These are phyloP conservation scores for Podila epicladia DNA, from an alignment of 192 early-diverging fungal genomes.

Conservation along the genomic window DNA sequence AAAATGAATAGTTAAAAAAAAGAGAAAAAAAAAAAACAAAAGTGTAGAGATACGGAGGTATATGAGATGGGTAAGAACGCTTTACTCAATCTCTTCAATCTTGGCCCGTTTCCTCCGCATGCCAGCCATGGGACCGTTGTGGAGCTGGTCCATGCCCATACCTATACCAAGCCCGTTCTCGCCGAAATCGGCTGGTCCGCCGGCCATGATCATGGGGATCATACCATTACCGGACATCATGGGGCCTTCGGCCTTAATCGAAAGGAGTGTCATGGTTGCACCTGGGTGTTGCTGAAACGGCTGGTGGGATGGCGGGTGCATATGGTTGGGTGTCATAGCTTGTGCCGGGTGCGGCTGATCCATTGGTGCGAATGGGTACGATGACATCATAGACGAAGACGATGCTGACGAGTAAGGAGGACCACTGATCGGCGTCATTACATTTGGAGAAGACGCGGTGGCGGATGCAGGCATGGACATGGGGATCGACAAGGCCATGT, in stretches of 20 bases:
- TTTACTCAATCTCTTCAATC: constrained; percentile 41
- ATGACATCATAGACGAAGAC: constrained; percentile 3
- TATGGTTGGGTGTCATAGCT: not conserved
- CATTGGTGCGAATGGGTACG: constrained; percentile 16
- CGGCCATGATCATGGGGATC: constrained; percentile 1
- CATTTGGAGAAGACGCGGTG: constrained; percentile 1
- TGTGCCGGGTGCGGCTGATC: constrained; percentile 5
- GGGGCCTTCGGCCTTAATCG: constrained; percentile 25
- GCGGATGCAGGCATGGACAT: constrained; percentile 28
- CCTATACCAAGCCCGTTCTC: constrained; percentile 14
- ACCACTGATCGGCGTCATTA: constrained; percentile 27
- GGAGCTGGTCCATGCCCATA: not conserved
- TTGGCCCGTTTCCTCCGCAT: constrained; percentile 37
- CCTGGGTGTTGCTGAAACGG: constrained; percentile 29
- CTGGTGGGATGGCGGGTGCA: constrained; percentile 15
- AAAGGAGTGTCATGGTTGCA: constrained; percentile 39
- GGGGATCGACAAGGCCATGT: constrained; percentile 14
- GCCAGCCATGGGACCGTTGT: not conserved
- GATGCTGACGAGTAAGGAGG: constrained; percentile 6
- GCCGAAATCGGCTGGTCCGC: constrained; percentile 18
- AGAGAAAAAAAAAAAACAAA: not conserved
- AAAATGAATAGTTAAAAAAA: not conserved
- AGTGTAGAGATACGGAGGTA: not conserved
- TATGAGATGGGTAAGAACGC: not conserved
- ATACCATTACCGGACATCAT: constrained; percentile 13